Base-by-base conservation (phyloP, 2,329 filamentous ascomycete species). In the Bipolaris zeicola region DNA sequence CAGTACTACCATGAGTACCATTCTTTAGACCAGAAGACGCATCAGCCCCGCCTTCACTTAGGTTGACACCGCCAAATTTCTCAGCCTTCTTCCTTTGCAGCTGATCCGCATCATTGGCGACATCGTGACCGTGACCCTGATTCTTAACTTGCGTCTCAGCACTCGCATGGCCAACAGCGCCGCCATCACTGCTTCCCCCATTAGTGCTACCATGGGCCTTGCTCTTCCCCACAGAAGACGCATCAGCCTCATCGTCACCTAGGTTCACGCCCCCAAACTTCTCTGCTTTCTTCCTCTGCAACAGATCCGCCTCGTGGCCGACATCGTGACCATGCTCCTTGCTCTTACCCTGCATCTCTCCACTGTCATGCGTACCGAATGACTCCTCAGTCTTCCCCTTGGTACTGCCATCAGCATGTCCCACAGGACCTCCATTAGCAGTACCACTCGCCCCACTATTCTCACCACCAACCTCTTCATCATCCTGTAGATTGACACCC, bases 211-310 rank as follows among this genome's bases (percentile, higher is more conserved):
- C 37, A 38, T 18, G 37, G 2, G 37, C n/a, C 7, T 38, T 18
- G n/a, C 37, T 31, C 28, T 31, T 31, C 28, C 28, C 28, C 28
- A 5, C 28, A 31, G 10, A 31, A 31, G 28, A 31, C 28, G 10
- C 10, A 31, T 31, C 28, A 31, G 10, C 28, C 28, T 22, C 26
- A 13, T 14, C 42, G 20, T 39, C 22, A 7, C 24, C 26, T 16
- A 63, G 44, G 20, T 62, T 60, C 11, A 58, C 60, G 5, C 42
- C 42, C 1, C 58, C 55, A 26, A 58, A 61, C 39, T 64, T 64
- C 55, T 62, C 58, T 10, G 62, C 62, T 36, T 57, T 59, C 14
- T 58, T 42, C 26, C 62, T 50, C 22, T 56, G 50, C 6, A 59
- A 24, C 45, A 51, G 43, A 7, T 61, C 58, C 11, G 42, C 55